Evolutionary conservation across 257 asterid genomes (phyloP).

Genomic region (Plantago elongata): DNA sequence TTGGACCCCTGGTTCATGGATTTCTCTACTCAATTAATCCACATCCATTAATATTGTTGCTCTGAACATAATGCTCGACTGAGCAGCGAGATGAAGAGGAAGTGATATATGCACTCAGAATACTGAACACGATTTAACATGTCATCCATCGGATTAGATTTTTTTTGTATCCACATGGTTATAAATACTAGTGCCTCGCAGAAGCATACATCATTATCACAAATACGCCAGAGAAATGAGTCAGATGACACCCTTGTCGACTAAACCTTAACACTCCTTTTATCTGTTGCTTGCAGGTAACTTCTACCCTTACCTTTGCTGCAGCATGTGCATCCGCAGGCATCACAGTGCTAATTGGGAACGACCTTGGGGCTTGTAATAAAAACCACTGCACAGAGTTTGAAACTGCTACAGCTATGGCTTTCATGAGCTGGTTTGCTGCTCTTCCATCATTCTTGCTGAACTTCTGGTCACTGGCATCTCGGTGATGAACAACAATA

Average conservation of each 20-base stretch:
- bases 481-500: conserved; percentile 36
- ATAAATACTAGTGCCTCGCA: too few relatives aligned
- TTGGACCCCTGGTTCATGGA: too few relatives aligned
- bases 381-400: conserved; percentile 81
- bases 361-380: conserved; percentile 67
- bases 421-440: conserved; percentile 91
- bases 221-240: too few relatives aligned
- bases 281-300: conserved; percentile 45
- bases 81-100: background rate
- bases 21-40: too few relatives aligned
- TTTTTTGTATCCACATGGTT: too few relatives aligned
- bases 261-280: conserved; percentile 13
- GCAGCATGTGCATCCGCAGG: conserved; percentile 99
- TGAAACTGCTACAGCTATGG: conserved; percentile 93
- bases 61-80: background rate
- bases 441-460: conserved; percentile 78
- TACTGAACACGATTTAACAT: too few relatives aligned
- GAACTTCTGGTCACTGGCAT: conserved; percentile 90
- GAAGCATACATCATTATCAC: too few relatives aligned
- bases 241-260: background rate
- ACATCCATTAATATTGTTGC: too few relatives aligned
- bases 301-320: conserved; percentile 84
- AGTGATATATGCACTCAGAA: too few relatives aligned
- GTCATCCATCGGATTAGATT: too few relatives aligned
- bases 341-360: conserved; percentile 86